Evolutionary conservation across 148 eudicot species (phyloP).

Genomic region (Silene uniflora): DNA sequence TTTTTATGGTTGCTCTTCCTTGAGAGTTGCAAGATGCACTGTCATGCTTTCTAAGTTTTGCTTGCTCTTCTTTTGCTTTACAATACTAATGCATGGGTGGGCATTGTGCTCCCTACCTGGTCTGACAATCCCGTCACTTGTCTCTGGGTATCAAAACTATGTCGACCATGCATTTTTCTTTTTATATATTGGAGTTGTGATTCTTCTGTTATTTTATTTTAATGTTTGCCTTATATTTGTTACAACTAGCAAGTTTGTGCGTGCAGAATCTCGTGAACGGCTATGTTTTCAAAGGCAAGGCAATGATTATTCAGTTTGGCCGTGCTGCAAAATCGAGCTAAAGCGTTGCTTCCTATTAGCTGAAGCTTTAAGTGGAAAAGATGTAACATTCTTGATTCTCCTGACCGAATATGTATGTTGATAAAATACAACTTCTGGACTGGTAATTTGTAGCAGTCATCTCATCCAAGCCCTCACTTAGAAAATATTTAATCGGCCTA

Average conservation of each 20-base stretch:
- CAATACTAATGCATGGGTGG: no score
- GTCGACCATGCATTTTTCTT: not conserved
- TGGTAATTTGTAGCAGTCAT: no score
- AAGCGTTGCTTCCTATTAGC: not conserved
- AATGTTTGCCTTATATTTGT: not conserved
- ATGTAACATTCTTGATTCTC: no score
- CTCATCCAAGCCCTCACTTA: no score
- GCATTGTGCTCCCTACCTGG: not conserved
- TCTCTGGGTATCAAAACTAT: not conserved
- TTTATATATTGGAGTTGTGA: not conserved
- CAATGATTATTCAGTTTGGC: constrained; percentile 94
- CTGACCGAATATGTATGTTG: no score
- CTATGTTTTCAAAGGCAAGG: constrained; percentile 86
- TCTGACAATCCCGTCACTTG: not conserved
- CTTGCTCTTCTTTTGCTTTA: no score
- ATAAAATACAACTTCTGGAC: no score
- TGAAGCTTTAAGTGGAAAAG: not conserved
- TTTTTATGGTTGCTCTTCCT: no score
- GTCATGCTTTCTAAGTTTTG: no score
- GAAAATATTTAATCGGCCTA: no score
- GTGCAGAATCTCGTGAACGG: constrained; percentile 84
- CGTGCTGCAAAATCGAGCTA: constrained; percentile 53
- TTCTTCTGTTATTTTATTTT: not conserved
- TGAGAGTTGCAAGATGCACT: no score
- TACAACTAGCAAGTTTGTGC: not conserved